Base-by-base conservation (phyloP, 495 filamentous ascomycete species). In the Staphylotrichum tortipilum region DNA sequence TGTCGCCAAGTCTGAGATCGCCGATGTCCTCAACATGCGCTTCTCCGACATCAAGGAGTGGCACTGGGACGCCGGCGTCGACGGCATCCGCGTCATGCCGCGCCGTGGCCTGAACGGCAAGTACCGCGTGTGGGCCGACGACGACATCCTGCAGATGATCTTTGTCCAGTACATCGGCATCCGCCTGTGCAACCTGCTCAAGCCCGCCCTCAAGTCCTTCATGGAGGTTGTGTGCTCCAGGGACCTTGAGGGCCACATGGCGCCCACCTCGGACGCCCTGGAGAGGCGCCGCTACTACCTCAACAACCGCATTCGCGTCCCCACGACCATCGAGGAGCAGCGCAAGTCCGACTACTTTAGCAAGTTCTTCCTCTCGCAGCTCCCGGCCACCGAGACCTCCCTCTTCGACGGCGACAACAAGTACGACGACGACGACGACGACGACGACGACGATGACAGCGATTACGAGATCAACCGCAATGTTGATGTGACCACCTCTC, bases 11-110 rank as follows among this genome's bases (percentile, higher is more conserved):
- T 63, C 66, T 24, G 83, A 86, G 56, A 78, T 87, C 17, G 74
- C 72, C 12, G 81, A 86, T 50, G 81, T 85, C 8, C 61, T 87
- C 37, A 86, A 84, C 59, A 82, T 86, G 78, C 70, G 80, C 17
- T 75, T 82, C 49, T 72, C 77, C 0, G 72, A 75, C 19, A 54
- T 86, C 14, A 70, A 78, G 11, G 71, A 64, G 29, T 87, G 83
- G 83, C 59, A 64, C 11, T 87, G 81, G 82, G 71, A 73, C 10
- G 57, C 64, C 2, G 66, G 62, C 1, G 37, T 54, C 3, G 56
- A 63, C 3, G 79, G 73, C 2, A 67, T 87, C n/a, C 72, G 72
- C 1, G 60, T 86, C 1, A 74, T 82, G 50, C 77, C 79, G 60
- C 75, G 81, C 14, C 75, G 74, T 6, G 79, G 84, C 29, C 61